Percentiles rank a stretch among this genome's conserved stretches.
These are phyloP conservation scores for Microthlaspi erraticum DNA, from an alignment of 345 rosid species.

Conservation along the genomic window DNA sequence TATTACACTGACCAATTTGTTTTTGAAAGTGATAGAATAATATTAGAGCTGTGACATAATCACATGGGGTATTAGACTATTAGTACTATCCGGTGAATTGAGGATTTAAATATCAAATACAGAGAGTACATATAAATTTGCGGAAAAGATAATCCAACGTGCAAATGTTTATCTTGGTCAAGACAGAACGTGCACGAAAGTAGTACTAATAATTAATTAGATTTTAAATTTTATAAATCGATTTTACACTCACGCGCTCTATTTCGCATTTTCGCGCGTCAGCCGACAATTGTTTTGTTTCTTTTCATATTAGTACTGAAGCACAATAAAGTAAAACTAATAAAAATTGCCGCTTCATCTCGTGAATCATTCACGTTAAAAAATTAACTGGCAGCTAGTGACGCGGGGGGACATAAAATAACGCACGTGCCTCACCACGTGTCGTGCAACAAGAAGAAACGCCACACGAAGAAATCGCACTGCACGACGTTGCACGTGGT, in stretches of 20 bases:
- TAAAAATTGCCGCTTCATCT: slow-evolving; percentile 31
- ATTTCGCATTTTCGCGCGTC: slow-evolving; percentile 10
- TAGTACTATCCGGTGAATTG: slow-evolving; percentile 2
- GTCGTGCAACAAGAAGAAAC: slow-evolving; percentile 14
- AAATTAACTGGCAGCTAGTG: slow-evolving; percentile 31
- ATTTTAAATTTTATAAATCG: background rate
- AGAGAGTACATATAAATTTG: background rate
- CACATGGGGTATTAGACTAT: slow-evolving; percentile 34
- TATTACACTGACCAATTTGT: background rate
- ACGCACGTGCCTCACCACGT: slow-evolving; percentile 35
- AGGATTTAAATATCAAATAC: background rate
- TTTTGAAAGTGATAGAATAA: background rate
- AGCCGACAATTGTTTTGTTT: slow-evolving; percentile 17
- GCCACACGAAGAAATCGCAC: slow-evolving; percentile 25
- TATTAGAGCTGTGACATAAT: slow-evolving; percentile 23
- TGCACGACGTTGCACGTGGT: slow-evolving; percentile 47
- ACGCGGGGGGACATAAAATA: slow-evolving; percentile 27
- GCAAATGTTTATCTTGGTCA: slow-evolving; percentile 30
- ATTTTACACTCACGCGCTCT: slow-evolving; percentile 5
- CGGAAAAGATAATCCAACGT: background rate
- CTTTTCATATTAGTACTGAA: background rate
- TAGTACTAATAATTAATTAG: background rate
- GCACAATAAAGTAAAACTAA: background rate
- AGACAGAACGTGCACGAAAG: slow-evolving; percentile 44
- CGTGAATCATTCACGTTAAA: slow-evolving; percentile 40